These are phyloP conservation scores for Vigna nakashimae DNA, from an alignment of 306 rosid species.

Conservation along the genomic window DNA sequence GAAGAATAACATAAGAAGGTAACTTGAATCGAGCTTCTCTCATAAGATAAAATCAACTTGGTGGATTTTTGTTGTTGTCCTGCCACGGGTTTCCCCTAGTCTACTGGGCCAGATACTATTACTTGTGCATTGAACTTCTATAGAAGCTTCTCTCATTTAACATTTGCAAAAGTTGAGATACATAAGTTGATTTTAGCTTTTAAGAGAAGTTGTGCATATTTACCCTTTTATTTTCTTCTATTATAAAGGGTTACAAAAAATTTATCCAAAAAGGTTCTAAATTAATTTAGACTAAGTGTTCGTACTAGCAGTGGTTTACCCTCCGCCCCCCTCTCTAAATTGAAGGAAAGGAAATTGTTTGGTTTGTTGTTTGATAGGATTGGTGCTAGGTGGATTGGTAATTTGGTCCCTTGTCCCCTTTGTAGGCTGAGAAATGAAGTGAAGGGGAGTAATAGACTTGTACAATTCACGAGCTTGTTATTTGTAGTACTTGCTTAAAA, in stretches of 20 bases:
- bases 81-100: no score
- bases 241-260: neutral
- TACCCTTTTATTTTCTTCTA: neutral
- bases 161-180: neutral
- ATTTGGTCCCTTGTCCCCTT: conserved; percentile 11
- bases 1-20: neutral
- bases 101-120: no score
- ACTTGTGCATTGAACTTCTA: no score
- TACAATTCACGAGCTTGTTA: neutral
- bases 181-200: neutral
- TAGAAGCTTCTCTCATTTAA: no score
- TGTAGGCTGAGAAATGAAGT: conserved; percentile 1
- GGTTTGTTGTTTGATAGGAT: neutral
- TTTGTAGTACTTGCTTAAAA: conserved; percentile 3
- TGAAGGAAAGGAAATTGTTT: neutral
- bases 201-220: neutral
- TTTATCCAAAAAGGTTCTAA: neutral
- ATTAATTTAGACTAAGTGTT: neutral
- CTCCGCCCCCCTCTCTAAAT: neutral
- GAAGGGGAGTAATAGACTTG: neutral
- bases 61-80: no score
- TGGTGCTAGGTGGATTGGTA: neutral
- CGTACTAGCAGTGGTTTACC: neutral
- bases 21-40: neutral
- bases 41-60: neutral